phyloP scores from a whole-genome alignment of 768 basidiomycete genomes.

The Boletellus emodensis region DNA sequence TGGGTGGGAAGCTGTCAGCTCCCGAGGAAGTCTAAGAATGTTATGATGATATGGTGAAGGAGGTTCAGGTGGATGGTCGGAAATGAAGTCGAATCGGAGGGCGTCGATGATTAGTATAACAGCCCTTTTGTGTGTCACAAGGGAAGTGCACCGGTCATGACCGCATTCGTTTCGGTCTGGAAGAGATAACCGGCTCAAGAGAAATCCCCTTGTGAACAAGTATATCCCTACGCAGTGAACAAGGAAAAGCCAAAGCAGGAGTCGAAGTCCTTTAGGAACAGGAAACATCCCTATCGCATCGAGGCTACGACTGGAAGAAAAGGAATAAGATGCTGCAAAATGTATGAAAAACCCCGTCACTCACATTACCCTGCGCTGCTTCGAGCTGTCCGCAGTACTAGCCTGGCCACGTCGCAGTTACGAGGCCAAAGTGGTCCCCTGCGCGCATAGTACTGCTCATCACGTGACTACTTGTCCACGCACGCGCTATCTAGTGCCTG shows the following conservation, averaged over 20 bases:
- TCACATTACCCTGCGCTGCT: not conserved
- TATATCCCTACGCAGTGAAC: constrained; percentile 78
- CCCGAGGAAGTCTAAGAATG: constrained; percentile 71
- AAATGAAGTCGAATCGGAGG: constrained; percentile 89
- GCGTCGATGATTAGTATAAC: constrained; percentile 89
- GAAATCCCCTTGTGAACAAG: constrained; percentile 89
- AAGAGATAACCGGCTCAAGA: constrained; percentile 61
- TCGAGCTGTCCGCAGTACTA: no score
- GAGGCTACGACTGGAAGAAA: not conserved
- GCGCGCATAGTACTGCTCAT: not conserved
- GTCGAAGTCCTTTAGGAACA: constrained; percentile 9
- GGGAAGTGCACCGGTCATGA: constrained; percentile 39
- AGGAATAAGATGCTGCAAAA: not conserved
- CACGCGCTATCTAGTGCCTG: no score
- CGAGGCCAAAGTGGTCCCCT: no score
- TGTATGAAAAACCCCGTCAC: not conserved
- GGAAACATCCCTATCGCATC: constrained; percentile 19
- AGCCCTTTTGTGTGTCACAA: constrained; percentile 72
- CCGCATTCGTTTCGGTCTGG: constrained; percentile 43
- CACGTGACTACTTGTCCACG: constrained; percentile 4
- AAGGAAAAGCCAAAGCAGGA: constrained; percentile 57
- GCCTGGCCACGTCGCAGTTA: no score
- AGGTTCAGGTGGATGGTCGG: constrained; percentile 56
- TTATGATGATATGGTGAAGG: constrained; percentile 73
- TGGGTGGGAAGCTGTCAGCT: constrained; percentile 63